phyloP scores from a whole-genome alignment of 2,329 filamentous ascomycete species.

The Clarireedia paspali region DNA sequence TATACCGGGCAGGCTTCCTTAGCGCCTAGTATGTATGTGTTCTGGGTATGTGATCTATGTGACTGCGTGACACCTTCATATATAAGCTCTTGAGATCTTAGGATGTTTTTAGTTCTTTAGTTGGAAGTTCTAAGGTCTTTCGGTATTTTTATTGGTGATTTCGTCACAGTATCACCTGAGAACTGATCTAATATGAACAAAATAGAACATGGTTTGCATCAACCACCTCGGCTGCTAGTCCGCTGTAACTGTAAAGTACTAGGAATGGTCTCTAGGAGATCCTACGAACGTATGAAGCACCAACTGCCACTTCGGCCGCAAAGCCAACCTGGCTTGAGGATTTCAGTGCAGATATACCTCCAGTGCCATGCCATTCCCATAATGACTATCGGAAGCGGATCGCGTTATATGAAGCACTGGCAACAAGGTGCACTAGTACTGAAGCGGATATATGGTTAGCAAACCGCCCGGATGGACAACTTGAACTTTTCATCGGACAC shows the following conservation, averaged over 20 bases:
- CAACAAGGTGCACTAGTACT: slow-evolving; percentile 47
- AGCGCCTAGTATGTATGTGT: no score
- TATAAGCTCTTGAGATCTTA: no score
- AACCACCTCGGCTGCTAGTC: neutral
- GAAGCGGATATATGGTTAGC: slow-evolving; percentile 56
- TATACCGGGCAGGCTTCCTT: no score
- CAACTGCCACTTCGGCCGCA: neutral
- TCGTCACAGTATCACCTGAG: no score
- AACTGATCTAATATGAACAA: neutral
- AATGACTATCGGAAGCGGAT: slow-evolving; percentile 50
- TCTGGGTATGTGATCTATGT: no score
- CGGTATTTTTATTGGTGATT: no score
- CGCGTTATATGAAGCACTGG: slow-evolving; percentile 43
- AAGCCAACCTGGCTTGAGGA: neutral
- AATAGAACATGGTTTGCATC: neutral
- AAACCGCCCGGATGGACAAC: slow-evolving; percentile 34
- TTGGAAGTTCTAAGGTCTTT: no score
- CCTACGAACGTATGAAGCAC: neutral
- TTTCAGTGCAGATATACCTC: neutral
- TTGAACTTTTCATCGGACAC: slow-evolving; percentile 46
- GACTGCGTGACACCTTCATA: no score
- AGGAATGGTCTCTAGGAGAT: neutral
- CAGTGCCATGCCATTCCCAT: slow-evolving; percentile 31
- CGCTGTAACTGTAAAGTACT: neutral
- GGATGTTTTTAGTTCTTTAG: no score